Evolutionary conservation across 208 protist genomes (phyloP), one percentile per base, ranked within the genome.

Genomic region (Trypanosoma grayi): DNA sequence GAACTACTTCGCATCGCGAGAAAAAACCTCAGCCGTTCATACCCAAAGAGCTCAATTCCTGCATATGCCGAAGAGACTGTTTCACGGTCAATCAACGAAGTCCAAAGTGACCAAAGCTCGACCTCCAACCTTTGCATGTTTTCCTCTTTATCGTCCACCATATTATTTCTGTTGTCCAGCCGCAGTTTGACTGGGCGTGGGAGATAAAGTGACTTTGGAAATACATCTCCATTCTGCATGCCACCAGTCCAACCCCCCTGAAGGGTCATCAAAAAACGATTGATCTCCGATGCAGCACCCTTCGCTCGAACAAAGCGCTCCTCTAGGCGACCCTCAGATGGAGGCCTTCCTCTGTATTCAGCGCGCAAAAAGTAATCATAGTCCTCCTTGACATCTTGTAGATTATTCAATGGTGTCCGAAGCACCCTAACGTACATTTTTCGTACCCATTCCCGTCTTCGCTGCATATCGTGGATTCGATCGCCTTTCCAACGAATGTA

Each of bases 361-460:
- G 66, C 43, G 2, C 65, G 65, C n/a, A 90, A 18, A 65, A 95
- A 92, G 13, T 61, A 56, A 34, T 92, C 85, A 60, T 87, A 95
- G 27, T 83, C 74, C 28, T 89, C 78, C 70, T 89, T 90, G 28
- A 91, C 60, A 22, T 81, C 74, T 9, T 90, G 77, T 10, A 92
- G 57, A 6, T 72, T 79, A 25, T 80, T 27, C 8, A 95, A 58
- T 2, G 88, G 88, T 30, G 78, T 89, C 43, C 80, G 66, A 24
- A 95, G 72, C 33, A 95, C 81, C 33, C 82, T 68, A 8, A 70
- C 64, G 47, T 85, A 90, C 60, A 91, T 66, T 27, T 75, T 79
- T 56, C 83, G 77, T n/a, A 66, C 50, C 77, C 77, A 94, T 33
- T 91, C 76, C 27, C 77, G 69, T 16, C 81, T 71, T 27, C 54